Conservation (phyloP, 352 stramenopile genomes). For the Ophiocytium majus region DNA sequence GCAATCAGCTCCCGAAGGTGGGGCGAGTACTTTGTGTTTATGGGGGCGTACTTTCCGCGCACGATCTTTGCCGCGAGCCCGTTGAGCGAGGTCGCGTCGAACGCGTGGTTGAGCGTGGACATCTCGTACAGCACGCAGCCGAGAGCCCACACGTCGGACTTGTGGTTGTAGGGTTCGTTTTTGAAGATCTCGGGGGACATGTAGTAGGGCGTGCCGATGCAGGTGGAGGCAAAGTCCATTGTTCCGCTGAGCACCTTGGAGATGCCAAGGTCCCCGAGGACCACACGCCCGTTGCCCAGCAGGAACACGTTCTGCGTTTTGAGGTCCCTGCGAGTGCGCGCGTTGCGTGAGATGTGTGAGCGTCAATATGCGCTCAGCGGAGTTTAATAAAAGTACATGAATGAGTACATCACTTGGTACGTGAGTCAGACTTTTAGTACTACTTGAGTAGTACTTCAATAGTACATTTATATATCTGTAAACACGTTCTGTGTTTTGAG, state of each 20-base stretch:
- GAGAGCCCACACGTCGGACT: constrained; percentile 88
- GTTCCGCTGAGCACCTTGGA: constrained; percentile 65
- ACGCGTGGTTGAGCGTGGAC: constrained; percentile 75
- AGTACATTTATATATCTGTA: too few species aligned
- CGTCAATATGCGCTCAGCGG: too few species aligned
- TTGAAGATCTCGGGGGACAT: constrained; percentile 88
- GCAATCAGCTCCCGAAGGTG: constrained; percentile 61
- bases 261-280: constrained; percentile 82
- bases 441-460: too few species aligned
- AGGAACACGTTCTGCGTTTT: constrained; percentile 83
- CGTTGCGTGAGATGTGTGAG: constrained; percentile 74
- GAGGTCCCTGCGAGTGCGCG: too few species aligned
- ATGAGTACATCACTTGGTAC: too few species aligned
- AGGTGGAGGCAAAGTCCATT: constrained; percentile 64
- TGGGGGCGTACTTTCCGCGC: constrained; percentile 61
- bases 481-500: too few species aligned
- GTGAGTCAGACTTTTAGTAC: too few species aligned
- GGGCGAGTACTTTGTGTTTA: constrained; percentile 60
- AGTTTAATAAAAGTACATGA: too few species aligned
- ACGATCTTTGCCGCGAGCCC: constrained; percentile 61
- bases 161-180: constrained; percentile 83
- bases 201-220: constrained; percentile 74
- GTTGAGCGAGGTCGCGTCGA: constrained; percentile 69
- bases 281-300: constrained; percentile 64
- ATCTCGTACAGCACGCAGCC: constrained; percentile 89